Base-by-base conservation (phyloP, 2,329 filamentous ascomycete genomes). In the Cryphonectria japonica region DNA sequence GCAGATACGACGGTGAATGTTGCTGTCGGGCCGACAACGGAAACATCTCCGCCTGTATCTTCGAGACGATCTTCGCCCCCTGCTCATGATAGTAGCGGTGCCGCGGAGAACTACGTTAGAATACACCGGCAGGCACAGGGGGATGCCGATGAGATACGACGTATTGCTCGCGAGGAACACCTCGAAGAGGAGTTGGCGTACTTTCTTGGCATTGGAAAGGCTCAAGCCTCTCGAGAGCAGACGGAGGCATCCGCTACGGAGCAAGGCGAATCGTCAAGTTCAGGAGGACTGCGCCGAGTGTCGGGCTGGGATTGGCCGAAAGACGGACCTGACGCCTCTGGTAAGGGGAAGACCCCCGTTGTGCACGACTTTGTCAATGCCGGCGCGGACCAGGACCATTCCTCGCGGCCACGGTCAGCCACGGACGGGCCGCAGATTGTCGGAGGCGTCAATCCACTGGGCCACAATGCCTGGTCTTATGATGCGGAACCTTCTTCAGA, bases 401-500 rank as follows among this genome's bases (percentile, higher is more conserved):
- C 75, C 7, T 69, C 76, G 26, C 80, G 88, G 52, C 86, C 85
- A 26, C 82, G 89, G 60, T 83, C 89, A 39, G 82, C 84, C 66
- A 90, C 89, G 0, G 89, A 90, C 75, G 88, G 88, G 0, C 86
- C 86, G 4, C 82, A 81, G 60, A 76, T 78, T 7, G 80, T 80
- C 4, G 79, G 82, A 11, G 78, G 79, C 2, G 80, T 85, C 68
- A 86, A 88, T 66, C 85, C 86, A 0, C 77, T 91, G 22, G 88
- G 84, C 0, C 88, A 88, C 76, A 89, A 89, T 73, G 90, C 81
- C 74, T 91, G 89, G 89, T 85, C 84, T 0, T 91, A 90, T 74
- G 80, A 82, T 34, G 34, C 34, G 4, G 80, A 79, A 34, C 59
- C 26, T 41, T 66, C 62, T 3, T 59, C 29, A 37, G 60, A 70